Evolutionary conservation across 345 rosid genomes (phyloP), one percentile per base, ranked within the genome.

Genomic region (Camelina hispida): DNA sequence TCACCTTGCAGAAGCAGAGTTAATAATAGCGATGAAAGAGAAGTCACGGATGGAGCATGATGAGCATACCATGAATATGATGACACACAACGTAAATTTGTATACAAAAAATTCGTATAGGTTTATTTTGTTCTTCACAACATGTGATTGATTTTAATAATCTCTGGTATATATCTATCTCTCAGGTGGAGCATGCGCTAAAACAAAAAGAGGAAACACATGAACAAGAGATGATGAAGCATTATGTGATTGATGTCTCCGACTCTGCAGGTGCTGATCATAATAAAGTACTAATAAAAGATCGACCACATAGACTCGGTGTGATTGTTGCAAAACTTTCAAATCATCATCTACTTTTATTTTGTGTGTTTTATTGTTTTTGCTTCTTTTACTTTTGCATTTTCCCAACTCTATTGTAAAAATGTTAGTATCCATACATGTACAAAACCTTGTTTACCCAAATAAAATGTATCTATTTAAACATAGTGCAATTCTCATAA

Each of bases 281-380:
- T 38, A 38, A 44, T 25, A 4, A 17, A 16, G 42, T 17, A 30
- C 0, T 28, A 30, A 48, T 11, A 16, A 47, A 47, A 17, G 15
- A 65, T 17, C 28, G 25, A 17, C 12, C 56, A 65, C 54, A 47
- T 6, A 17, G 30, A n/a, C 17, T 65, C 12, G 56, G 40, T 17
- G 38, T 60, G 47, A 18, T 60, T 2, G 65, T 60, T 60, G 10
- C 65, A 18, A n/a, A 60, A 17, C 9, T 59, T 59, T 18, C 28
- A 59, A 58, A 59, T 37, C 3, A 34, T 14, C 65, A 60, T 60
- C 30, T 60, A 60, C 30, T 38, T 11, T 0, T 37, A 6, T 59
- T 59, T 17, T 59, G 64, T 59, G 47, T 59, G 23, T 59, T 59
- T 6, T 59, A 59, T 59, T 59, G 64, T 3, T 37, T 60, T 38